Conservation (phyloP, 208 protist species). For the Acanthamoeba castellanii region DNA sequence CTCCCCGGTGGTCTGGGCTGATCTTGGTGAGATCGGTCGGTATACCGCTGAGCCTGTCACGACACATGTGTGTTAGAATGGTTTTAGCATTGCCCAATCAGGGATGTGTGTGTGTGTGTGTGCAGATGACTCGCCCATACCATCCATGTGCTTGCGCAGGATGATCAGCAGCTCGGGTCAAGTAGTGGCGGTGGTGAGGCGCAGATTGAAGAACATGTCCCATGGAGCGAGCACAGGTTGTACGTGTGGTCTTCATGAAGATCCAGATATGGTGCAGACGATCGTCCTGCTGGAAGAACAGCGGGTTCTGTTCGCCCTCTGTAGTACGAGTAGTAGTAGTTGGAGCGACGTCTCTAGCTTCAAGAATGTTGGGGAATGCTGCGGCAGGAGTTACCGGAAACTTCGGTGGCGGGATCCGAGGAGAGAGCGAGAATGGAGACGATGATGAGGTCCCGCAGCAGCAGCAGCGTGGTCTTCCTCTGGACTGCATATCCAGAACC, state of each 20-base stretch:
- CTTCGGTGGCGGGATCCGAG: constrained; percentile 64
- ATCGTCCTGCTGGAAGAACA: constrained; percentile 48
- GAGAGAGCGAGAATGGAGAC: constrained; percentile 19
- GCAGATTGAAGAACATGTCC: constrained; percentile 70
- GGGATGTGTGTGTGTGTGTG: neutral
- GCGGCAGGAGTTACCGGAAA: neutral
- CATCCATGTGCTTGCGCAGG: constrained; percentile 63
- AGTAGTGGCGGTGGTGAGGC: constrained; percentile 45
- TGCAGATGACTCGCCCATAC: too few relatives aligned
- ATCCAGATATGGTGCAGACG: constrained; percentile 55
- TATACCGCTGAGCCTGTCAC: neutral
- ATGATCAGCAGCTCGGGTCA: constrained; percentile 68
- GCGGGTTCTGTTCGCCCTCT: constrained; percentile 44
- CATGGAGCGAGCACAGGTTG: constrained; percentile 62
- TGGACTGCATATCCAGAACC: constrained; percentile 48
- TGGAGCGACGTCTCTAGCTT: neutral
- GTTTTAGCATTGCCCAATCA: neutral
- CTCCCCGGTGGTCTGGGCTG: constrained; percentile 33
- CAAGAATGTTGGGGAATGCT: too few relatives aligned
- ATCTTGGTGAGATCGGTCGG: neutral
- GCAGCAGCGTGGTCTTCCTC: constrained; percentile 1
- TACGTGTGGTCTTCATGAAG: constrained; percentile 73
- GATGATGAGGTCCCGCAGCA: constrained; percentile 65
- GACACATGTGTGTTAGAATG: neutral
- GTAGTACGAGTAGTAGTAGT: too few relatives aligned